Evolutionary conservation across 371 early-diverging fungal species (phyloP), one percentile per base, ranked within the genome.

Genomic region (Mortierella sp.): DNA sequence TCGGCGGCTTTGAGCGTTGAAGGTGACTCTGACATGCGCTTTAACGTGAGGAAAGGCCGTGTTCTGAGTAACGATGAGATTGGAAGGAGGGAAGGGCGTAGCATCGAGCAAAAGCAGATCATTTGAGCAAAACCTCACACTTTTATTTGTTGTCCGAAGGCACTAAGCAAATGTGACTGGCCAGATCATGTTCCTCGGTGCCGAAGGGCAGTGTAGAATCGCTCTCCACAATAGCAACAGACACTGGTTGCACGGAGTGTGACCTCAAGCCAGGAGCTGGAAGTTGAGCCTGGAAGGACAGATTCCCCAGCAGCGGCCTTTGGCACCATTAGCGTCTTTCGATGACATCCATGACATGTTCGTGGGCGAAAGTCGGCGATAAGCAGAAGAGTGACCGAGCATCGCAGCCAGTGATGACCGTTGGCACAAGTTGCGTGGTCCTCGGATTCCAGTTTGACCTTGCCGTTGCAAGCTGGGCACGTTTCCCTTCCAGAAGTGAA

Each of bases 331-430:
- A 63, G 39, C n/a, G 61, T 54, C 64, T 73, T 73, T 7, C 73
- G 68, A 7, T 60, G 38, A 46, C 73, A 73, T 9, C 73, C 68
- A 30, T 48, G 38, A 31, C 73, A 73, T 2, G 63, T 73, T 7
- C 73, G 67, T 7, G 73, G 73, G 26, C 62, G 68, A 41, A 73
- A 73, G 30, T 73, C 73, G 16, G 73, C 49, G 5, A 69, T 54
- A 24, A 76, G 21, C 41, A 61, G 24, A 31, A 61, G 24, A 14
- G 76, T 65, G 14, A 64, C 34, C 1, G 76, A 61, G 57, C 76
- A 76, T 7, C 76, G 65, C 43, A 34, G 50, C 69, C 69, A 76
- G 3, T 38, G n/a, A 26, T 76, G 76, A 1, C 65, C 62, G 38
- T 69, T 64, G 5, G 28, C 27, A 41, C 76, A 76, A 3, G 53